Conservation (phyloP, 257 asterid species). For the Jaltomata sinuosa region DNA sequence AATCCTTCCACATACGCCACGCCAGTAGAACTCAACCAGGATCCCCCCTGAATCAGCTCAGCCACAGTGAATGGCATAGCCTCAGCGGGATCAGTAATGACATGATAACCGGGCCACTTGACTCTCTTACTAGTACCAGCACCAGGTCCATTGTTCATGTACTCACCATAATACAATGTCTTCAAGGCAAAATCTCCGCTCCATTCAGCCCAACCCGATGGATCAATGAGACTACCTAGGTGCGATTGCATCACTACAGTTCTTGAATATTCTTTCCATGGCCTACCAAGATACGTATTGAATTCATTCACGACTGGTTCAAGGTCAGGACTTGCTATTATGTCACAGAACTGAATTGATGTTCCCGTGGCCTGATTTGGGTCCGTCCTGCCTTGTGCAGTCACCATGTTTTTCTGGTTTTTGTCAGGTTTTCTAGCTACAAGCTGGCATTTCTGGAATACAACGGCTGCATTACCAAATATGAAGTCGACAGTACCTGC, state of each 20-base stretch:
- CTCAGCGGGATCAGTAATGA: slow-evolving; percentile 16
- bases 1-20: slow-evolving; percentile 42
- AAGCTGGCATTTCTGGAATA: slow-evolving; percentile 35
- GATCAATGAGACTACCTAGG: slow-evolving; percentile 28
- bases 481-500: slow-evolving; percentile 41
- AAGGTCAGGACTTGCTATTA: slow-evolving; percentile 27
- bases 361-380: slow-evolving; percentile 56
- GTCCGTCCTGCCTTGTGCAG: slow-evolving; percentile 58
- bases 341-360: slow-evolving; percentile 32
- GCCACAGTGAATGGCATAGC: slow-evolving; percentile 40
- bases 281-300: slow-evolving; percentile 47
- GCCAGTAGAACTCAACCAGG: slow-evolving; percentile 39
- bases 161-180: slow-evolving; percentile 50
- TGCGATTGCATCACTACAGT: slow-evolving; percentile 42
- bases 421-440: slow-evolving; percentile 27
- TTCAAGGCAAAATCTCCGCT: slow-evolving; percentile 29
- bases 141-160: slow-evolving; percentile 43
- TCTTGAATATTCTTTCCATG: slow-evolving; percentile 51
- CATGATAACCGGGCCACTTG: slow-evolving; percentile 39
- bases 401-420: slow-evolving; percentile 43
- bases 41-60: slow-evolving; percentile 36
- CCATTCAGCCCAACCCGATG: slow-evolving; percentile 55
- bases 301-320: slow-evolving; percentile 20
- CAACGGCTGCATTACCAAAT: slow-evolving; percentile 55
- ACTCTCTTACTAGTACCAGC: slow-evolving; percentile 37